A percentile compares a stretch with the other conserved stretches of the same genome.
Conservation (phyloP, 202 grass and related monocot genomes). For the Musa balbisiana region DNA sequence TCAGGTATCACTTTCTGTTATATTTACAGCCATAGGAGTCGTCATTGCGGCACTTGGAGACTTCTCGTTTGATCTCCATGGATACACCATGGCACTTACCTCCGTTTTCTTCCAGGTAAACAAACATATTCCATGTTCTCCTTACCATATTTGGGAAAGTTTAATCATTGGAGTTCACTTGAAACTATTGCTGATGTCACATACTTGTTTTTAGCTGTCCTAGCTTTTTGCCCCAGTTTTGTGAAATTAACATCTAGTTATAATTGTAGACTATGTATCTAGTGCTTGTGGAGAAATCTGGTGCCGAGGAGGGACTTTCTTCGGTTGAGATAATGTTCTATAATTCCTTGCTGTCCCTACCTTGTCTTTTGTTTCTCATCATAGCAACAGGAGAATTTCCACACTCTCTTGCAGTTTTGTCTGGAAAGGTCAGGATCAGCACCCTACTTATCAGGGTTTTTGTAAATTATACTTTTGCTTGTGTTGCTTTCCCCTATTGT, state of each 20-base stretch:
- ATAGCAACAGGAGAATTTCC: constrained; percentile 95
- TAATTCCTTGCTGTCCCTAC: constrained; percentile 75
- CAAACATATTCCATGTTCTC: constrained; percentile 20
- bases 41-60: constrained; percentile 87
- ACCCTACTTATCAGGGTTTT: background rate
- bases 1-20: constrained; percentile 87
- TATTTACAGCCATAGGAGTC: constrained; percentile 77
- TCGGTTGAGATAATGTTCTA: constrained; percentile 98
- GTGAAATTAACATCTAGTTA: constrained; percentile 6
- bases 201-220: background rate
- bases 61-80: constrained; percentile 94
- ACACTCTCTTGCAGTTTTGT: constrained; percentile 64
- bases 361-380: constrained; percentile 86
- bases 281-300: constrained; percentile 91
- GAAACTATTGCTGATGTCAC: background rate
- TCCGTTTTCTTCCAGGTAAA: constrained; percentile 97
- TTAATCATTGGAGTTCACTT: background rate
- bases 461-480: background rate
- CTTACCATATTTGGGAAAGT: constrained; percentile 6
- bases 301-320: constrained; percentile 88
- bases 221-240: too few relatives aligned
- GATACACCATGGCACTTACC: constrained; percentile 86
- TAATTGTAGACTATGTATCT: constrained; percentile 92
- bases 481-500: background rate
- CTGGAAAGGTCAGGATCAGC: constrained; percentile 57